A percentile compares a stretch with the other conserved stretches of the same genome.
Evolutionary conservation across 2,329 filamentous ascomycete species (phyloP).

Genomic region (Gyromitra esculenta): DNA sequence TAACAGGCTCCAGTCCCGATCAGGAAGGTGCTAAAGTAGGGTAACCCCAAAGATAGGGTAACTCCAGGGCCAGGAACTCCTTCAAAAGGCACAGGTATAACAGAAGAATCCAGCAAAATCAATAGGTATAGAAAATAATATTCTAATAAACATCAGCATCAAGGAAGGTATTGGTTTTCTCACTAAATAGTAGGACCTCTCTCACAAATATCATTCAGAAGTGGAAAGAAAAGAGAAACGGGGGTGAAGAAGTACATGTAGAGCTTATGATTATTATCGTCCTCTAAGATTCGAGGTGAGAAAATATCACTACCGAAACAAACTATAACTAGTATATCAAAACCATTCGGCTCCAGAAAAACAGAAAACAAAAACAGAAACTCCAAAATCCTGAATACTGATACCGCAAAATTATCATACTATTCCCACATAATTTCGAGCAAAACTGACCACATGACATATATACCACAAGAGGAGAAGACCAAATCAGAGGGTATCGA

Average conservation of each 20-base stretch:
- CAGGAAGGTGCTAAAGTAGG: no score
- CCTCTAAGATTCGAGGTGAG: not conserved
- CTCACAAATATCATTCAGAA: not conserved
- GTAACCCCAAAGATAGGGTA: no score
- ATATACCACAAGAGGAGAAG: conserved; percentile 9
- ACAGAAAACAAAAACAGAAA: not conserved
- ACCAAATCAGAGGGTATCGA: conserved; percentile 15
- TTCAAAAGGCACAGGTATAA: no score
- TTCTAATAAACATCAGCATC: no score
- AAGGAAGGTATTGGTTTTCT: no score
- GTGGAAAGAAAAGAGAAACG: no score
- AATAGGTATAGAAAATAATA: no score
- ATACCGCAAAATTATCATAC: not conserved
- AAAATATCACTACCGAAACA: not conserved
- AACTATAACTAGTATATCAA: no score
- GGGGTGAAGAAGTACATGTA: not conserved
- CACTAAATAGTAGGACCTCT: no score
- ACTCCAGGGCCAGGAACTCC: no score
- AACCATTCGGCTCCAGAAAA: not conserved
- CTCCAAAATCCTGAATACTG: not conserved
- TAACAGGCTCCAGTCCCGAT: no score
- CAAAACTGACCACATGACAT: not conserved
- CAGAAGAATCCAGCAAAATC: no score
- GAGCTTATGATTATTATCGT: not conserved
- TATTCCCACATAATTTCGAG: not conserved